Conservation (phyloP, 305 asterid species). For the Plantago rigida region DNA sequence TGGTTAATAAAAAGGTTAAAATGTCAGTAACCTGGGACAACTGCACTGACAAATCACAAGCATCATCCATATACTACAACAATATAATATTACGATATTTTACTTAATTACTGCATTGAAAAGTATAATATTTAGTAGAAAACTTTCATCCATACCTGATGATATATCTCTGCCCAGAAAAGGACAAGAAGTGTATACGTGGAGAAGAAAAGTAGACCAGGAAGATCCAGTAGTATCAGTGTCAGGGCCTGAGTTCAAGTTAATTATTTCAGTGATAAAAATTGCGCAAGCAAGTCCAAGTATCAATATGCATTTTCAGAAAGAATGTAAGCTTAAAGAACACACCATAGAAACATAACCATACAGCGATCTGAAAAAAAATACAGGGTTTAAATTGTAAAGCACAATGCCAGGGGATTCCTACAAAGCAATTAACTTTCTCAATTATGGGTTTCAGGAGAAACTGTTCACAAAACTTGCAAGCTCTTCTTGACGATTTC, state of each 20-base stretch:
- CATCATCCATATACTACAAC: neutral
- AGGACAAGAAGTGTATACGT: slow-evolving; percentile 85
- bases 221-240: slow-evolving; percentile 63
- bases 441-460: too few species aligned
- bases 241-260: slow-evolving; percentile 51
- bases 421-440: too few species aligned
- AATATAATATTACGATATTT: neutral
- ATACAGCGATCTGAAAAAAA: slow-evolving; percentile 7
- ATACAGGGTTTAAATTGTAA: slow-evolving; percentile 5
- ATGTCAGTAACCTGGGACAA: slow-evolving; percentile 24
- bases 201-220: slow-evolving; percentile 84
- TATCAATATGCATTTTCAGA: neutral
- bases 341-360: slow-evolving; percentile 17
- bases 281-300: slow-evolving; percentile 5
- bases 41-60: slow-evolving; percentile 20
- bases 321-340: slow-evolving; percentile 8
- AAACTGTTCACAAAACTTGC: slow-evolving; percentile 1
- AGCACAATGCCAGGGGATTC: too few species aligned
- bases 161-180: slow-evolving; percentile 97
- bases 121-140: slow-evolving; percentile 5
- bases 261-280: neutral
- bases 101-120: slow-evolving; percentile 11
- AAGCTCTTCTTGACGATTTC: slow-evolving; percentile 15
- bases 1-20: slow-evolving; percentile 36
- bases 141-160: slow-evolving; percentile 57